Base-by-base conservation (phyloP, 176 grass and related monocot genomes). In the Eragrostis curvula region DNA sequence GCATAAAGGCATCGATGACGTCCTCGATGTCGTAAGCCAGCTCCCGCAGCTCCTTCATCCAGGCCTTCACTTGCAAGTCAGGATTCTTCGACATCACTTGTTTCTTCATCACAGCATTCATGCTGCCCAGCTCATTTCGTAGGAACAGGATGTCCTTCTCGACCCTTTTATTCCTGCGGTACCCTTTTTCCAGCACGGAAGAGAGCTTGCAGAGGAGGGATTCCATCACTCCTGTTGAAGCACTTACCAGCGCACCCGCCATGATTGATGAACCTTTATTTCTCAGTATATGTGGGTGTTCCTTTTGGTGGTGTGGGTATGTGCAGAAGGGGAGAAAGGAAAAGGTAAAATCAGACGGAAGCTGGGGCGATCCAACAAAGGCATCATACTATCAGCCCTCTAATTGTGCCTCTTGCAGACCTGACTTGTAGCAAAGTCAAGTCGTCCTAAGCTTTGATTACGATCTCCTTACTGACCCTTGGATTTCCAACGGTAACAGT, bases 1-100 rank as follows among this genome's bases (percentile, higher is more conserved):
- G 46, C 48, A 57, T 36, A 62, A 58, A 36, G 46, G 42, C 17
- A 48, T 85, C 73, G 28, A 85, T 43, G 12, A 4, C 32, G 40
- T 85, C 83, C 27, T 85, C 83, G 5, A 70, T 57, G 28, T 85
- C 83, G 0, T 85, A 85, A 27, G 74, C 28, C 1, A 85, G 23
- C 49, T 85, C 83, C 27, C 65, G 2, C 20, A 78, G 65, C 55
- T 85, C 17, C 3, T 71, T 71, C 65, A 39, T 78, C 73, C 74
- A 78, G 12, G 12, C 8, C 45, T 32, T 43, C 13, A 42, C 52
- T 52, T 52, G 8, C 6, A 21, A 23, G 21, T 45, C 66, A 0
- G 10, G 14, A 9, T 77, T 42, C 28, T 13, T 8, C 3, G 0
- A 32, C 5, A 1, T 15, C 0, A 15, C 24, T 3, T 28, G 23